A percentile compares a stretch with the other conserved stretches of the same genome.
phyloP scores from a whole-genome alignment of 139 green algal genomes.

The Chlorella vulgaris region DNA sequence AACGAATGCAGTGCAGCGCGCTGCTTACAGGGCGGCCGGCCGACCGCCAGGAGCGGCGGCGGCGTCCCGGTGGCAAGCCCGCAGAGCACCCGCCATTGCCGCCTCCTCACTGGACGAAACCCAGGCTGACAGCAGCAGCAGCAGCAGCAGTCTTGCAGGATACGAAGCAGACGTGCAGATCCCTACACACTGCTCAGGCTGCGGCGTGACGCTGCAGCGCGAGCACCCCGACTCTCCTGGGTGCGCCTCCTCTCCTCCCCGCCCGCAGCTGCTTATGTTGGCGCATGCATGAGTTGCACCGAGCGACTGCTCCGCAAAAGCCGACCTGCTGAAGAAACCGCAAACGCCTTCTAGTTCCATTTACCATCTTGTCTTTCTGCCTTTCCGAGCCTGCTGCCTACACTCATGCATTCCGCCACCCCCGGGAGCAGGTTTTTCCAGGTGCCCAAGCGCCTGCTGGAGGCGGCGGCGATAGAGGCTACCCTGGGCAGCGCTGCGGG shows the following conservation, averaged over 20 bases:
- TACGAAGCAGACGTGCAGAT: conserved; percentile 29
- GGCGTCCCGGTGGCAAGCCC: background rate
- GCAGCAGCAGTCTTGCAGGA: background rate
- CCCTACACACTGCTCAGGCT: conserved; percentile 76
- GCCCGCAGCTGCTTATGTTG: background rate
- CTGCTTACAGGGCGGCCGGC: background rate
- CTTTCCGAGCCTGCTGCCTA: background rate
- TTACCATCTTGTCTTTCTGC: background rate
- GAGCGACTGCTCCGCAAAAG: background rate
- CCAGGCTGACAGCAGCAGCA: background rate
- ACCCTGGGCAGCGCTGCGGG: background rate
- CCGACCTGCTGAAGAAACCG: too few relatives aligned
- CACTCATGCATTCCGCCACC: background rate
- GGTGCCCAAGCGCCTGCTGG: conserved; percentile 42
- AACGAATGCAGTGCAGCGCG: background rate
- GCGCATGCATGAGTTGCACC: background rate
- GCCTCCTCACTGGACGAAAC: background rate
- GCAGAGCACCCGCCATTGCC: background rate
- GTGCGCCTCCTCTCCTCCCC: conserved; percentile 35
- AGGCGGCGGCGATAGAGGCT: background rate
- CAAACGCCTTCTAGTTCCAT: too few relatives aligned
- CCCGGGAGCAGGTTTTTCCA: conserved; percentile 68
- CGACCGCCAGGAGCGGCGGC: background rate
- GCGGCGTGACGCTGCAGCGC: conserved; percentile 78
- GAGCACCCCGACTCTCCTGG: conserved; percentile 63